Base-by-base conservation (phyloP, 352 stramenopile species). In the Globisporangium ultimum region DNA sequence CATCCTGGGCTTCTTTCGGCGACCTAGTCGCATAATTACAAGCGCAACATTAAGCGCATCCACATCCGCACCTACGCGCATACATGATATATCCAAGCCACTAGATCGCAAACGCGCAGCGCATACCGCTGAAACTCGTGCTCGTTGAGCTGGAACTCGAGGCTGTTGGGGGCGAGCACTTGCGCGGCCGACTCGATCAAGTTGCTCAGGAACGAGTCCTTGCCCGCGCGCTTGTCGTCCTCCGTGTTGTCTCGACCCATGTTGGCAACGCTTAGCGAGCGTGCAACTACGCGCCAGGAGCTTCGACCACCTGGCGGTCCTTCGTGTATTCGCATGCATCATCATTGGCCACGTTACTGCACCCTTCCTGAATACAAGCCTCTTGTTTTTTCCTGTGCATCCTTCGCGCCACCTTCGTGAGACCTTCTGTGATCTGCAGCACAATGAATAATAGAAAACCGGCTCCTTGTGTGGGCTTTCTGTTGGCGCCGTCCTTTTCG, bases 91-190 rank as follows among this genome's bases (percentile, higher is more conserved):
- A 42, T 22, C n/a, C 21, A 38, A 54, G 17, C 8, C 24, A 28
- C 24, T 28, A 28, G 24, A 28, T 28, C 45, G 12, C 36, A 41
- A 12, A 41, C 36, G 6, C 21, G n/a, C 15, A 50, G 8, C 21
- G n/a, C 18, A 51, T 21, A 91, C 81, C 72, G 61, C 58, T 91
- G 74, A 53, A 91, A 89, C 57, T 91, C 82, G 36, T 87, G 66
- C 55, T 87, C 76, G 58, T 88, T 87, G 54, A 89, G 87, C 60
- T 85, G 82, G 28, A 36, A 36, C 8, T 36, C 28, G 38, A 91
- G 57, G 48, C 76, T 88, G 52, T 91, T 91, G 38, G 82, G 82
- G 28, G 78, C 74, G 15, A 91, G 61, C 13, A 91, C 62, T 55
- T 85, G 72, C 48, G 68, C 66, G 2, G 76, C 76, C 18, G 71